A percentile compares a stretch with the other conserved stretches of the same genome.
Evolutionary conservation across 2,329 filamentous ascomycete genomes (phyloP).

Genomic region (Colletotrichum tanaceti): DNA sequence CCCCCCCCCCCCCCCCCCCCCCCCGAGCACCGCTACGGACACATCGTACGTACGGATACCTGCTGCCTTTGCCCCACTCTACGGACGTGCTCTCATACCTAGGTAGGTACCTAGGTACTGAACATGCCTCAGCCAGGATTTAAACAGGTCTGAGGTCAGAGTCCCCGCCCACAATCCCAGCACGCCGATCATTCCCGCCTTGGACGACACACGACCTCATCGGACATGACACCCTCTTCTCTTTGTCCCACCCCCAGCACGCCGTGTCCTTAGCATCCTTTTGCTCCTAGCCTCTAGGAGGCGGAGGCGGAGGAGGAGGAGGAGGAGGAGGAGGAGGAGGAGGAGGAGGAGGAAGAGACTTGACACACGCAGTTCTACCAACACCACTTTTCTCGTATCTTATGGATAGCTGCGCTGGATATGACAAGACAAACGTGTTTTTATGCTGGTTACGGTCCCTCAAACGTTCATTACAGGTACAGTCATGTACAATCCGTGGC

Average conservation of each 20-base stretch:
- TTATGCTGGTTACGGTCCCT: not conserved
- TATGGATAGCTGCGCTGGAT: not conserved
- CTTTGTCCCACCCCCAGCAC: slow-evolving; percentile 3
- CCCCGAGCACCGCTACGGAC: too few relatives aligned
- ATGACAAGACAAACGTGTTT: not conserved
- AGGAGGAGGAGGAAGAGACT: not conserved
- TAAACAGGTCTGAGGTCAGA: slow-evolving; percentile 41
- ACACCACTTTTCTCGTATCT: not conserved
- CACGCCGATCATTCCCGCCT: slow-evolving; percentile 39
- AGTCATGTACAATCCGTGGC: not conserved
- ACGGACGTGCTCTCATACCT: not conserved
- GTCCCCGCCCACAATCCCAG: slow-evolving; percentile 23
- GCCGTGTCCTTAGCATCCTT: slow-evolving; percentile 13
- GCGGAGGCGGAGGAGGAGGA: too few relatives aligned
- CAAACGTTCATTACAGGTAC: not conserved
- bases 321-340: too few relatives aligned
- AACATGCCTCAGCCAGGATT: not conserved
- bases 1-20: too few relatives aligned
- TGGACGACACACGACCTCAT: slow-evolving; percentile 41
- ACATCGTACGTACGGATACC: not conserved
- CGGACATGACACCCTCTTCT: slow-evolving; percentile 34
- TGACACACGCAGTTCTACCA: slow-evolving; percentile 11
- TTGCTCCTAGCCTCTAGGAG: too few relatives aligned
- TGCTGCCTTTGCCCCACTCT: too few relatives aligned
- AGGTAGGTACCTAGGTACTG: too few relatives aligned